Evolutionary conservation across 768 basidiomycete genomes (phyloP).

Genomic region (Rhodotorula graminis): DNA sequence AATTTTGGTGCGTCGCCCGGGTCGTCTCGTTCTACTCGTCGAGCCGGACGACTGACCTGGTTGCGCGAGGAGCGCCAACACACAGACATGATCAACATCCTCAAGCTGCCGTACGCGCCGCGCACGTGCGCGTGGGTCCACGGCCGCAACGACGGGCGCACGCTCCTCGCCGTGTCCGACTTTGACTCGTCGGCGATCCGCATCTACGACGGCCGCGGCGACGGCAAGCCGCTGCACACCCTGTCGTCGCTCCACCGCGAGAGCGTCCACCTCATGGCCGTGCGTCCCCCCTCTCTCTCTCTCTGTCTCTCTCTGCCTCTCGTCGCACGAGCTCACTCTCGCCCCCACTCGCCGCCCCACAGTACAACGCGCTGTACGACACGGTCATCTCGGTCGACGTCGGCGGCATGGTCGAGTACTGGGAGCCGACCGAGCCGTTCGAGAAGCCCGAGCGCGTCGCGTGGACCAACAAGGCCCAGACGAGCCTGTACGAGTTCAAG

Average conservation of each 20-base stretch:
- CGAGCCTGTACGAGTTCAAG: slow-evolving; percentile 96
- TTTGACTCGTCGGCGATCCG: slow-evolving; percentile 66
- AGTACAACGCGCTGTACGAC: slow-evolving; percentile 89
- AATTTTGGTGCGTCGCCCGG: slow-evolving; percentile 80
- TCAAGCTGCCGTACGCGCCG: slow-evolving; percentile 79
- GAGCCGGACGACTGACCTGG: accelerated
- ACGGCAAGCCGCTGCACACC: slow-evolving; percentile 67
- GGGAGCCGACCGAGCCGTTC: slow-evolving; percentile 85
- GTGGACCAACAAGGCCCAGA: slow-evolving; percentile 86
- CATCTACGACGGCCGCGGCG: slow-evolving; percentile 88
- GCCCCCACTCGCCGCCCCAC: slow-evolving; percentile 48
- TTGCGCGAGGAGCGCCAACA: no score
- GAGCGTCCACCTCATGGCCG: slow-evolving; percentile 86
- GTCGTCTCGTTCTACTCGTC: no score
- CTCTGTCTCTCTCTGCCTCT: neutral
- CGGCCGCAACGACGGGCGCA: slow-evolving; percentile 75
- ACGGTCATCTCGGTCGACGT: slow-evolving; percentile 92
- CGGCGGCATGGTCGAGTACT: slow-evolving; percentile 91
- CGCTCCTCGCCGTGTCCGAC: slow-evolving; percentile 84
- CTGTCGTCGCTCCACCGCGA: slow-evolving; percentile 74
- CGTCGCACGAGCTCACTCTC: neutral
- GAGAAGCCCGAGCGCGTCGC: slow-evolving; percentile 72
- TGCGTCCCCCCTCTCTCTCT: slow-evolving; percentile 49
- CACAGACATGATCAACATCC: slow-evolving; percentile 97
- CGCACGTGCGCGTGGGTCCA: slow-evolving; percentile 95